Base-by-base conservation (phyloP, 345 rosid genomes). In the Eucalyptus lansdowneana region DNA sequence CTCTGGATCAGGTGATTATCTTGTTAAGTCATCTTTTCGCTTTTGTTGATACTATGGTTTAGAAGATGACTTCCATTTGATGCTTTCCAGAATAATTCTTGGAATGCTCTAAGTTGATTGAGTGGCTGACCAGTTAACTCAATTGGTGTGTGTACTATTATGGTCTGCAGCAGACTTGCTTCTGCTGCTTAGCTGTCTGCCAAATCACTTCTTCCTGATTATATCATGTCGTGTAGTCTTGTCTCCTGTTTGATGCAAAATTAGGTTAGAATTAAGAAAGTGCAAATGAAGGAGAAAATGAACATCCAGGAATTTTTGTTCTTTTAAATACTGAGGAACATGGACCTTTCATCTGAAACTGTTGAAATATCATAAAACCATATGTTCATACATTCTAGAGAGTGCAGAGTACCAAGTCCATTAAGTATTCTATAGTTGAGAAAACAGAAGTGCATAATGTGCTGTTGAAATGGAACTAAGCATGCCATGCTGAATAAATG, bases 1-100 rank as follows among this genome's bases (percentile, higher is more conserved):
- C 99, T 16, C 90, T 98, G 87, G 99, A 95, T 92, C 93, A 93
- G 95, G 99, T 96, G 93, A 92, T 88, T 53, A 76, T 76, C 25
- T 76, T 19, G 83, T 10, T 37, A 37, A 45, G 87, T 89, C 56
- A 11, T 50, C 40, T 87, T 86, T 13, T 44, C 40, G 44, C 50
- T 93, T 89, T 89, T 65, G 88, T 89, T 90, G 91, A 87, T 93
- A 87, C 95, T 11, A 76, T 37, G 83, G 83, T 76, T 76, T 76
- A 76, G 83, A 76, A 76, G 83, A 76, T 76, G 45, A 37, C 83
- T 76, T 76, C 42, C 24, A 19, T 37, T 76, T 76, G 45, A 76
- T 76, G 83, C 83, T 76, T 24, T 37, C 45, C 7, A 40, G 45
- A 76, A 76, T 24, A 76, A 76, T 76, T 76, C 27, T 19, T 40